These are phyloP conservation scores for Cryptococcus jaspeensis DNA, from an alignment of 1,284 basidiomycete genomes.

Conservation along the genomic window DNA sequence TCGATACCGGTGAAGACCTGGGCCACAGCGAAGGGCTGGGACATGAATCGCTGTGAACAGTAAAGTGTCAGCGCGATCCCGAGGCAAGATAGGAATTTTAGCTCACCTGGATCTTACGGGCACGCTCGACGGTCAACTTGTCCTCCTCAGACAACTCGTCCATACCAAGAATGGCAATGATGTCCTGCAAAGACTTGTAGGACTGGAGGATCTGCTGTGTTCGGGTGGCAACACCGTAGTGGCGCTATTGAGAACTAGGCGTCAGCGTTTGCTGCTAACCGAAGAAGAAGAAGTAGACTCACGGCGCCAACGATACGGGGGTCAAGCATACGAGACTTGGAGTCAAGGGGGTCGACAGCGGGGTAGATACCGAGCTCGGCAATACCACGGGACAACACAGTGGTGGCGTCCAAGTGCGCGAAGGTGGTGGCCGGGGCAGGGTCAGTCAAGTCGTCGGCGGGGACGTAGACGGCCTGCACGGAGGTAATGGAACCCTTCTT, in stretches of 20 bases:
- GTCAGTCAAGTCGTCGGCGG: slow-evolving; percentile 99
- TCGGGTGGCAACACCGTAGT: slow-evolving; percentile 92
- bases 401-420: slow-evolving; percentile 99
- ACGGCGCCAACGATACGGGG: slow-evolving; percentile 81
- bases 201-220: slow-evolving; percentile 99
- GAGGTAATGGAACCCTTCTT: slow-evolving; percentile 99
- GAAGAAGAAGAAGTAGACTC: slow-evolving; percentile 45
- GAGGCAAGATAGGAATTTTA: neutral
- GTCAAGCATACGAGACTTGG: slow-evolving; percentile 99
- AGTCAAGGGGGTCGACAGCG: slow-evolving; percentile 98
- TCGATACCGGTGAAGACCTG: slow-evolving; percentile 99
- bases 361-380: slow-evolving; percentile 99
- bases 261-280: slow-evolving; percentile 50
- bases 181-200: slow-evolving; percentile 96
- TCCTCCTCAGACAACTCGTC: slow-evolving; percentile 99
- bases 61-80: neutral
- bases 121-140: slow-evolving; percentile 86
- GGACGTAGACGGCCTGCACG: slow-evolving; percentile 99
- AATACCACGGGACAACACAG: slow-evolving; percentile 97
- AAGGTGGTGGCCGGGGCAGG: slow-evolving; percentile 99
- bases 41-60: slow-evolving; percentile 94
- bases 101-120: slow-evolving; percentile 58
- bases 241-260: slow-evolving; percentile 59
- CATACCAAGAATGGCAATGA: slow-evolving; percentile 80
- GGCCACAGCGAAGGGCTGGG: slow-evolving; percentile 98